Evolutionary conservation across 1,284 basidiomycete species (phyloP).

Genomic region (Tylopilus sp.): DNA sequence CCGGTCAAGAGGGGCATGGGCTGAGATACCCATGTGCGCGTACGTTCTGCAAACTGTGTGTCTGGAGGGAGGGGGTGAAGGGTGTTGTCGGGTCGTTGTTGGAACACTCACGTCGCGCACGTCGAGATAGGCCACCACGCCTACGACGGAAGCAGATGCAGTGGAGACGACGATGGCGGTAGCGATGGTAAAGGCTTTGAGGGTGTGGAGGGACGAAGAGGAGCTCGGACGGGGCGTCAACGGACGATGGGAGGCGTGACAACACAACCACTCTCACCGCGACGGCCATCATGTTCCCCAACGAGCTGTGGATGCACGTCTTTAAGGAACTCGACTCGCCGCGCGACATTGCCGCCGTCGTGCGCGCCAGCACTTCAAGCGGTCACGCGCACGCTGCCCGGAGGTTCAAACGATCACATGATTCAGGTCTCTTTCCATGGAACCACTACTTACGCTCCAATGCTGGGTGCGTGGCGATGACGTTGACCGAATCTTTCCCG

Average conservation of each 20-base stretch:
- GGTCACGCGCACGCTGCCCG: too few species aligned
- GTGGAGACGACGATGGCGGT: conserved; percentile 38
- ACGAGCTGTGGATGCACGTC: conserved; percentile 29
- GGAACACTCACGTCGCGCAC: conserved; percentile 37
- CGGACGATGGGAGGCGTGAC: background rate
- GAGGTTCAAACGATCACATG: too few species aligned
- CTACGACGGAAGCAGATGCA: conserved; percentile 35
- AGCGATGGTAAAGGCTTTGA: conserved; percentile 46
- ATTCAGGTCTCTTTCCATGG: too few species aligned
- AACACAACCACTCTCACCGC: background rate
- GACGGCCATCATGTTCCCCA: conserved; percentile 20
- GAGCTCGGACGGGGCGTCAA: background rate
- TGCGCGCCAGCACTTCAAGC: conserved; percentile 34
- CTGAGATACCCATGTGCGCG: conserved; percentile 41
- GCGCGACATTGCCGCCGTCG: conserved; percentile 32
- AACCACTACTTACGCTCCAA: too few species aligned
- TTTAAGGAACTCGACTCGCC: conserved; percentile 29
- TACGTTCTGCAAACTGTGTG: conserved; percentile 51
- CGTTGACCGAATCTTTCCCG: too few species aligned
- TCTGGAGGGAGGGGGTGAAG: conserved; percentile 33
- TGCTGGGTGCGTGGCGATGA: too few species aligned
- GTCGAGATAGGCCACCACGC: conserved; percentile 39
- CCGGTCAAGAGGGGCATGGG: conserved; percentile 47
- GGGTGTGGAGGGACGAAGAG: conserved; percentile 33
- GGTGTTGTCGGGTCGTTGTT: too few species aligned